Evolutionary conservation across 2,329 filamentous ascomycete genomes (phyloP), one percentile per base, ranked within the genome.

Genomic region (Exserohilum rostratum): DNA sequence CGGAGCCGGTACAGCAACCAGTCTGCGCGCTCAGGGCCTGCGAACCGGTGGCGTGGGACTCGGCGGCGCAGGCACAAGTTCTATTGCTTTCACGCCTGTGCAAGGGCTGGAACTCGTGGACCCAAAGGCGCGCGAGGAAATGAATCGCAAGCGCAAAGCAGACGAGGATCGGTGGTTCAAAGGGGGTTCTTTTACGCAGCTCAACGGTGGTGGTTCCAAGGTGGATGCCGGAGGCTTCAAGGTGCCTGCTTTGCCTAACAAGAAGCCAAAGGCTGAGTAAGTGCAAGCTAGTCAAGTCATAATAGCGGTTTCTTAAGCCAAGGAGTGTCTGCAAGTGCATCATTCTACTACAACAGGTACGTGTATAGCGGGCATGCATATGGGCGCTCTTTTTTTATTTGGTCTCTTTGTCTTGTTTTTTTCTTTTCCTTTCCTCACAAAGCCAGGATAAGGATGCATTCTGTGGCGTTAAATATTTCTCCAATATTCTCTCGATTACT

Each of bases 131-230:
- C 87, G 92, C 65, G 90, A 91, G 6, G 92, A 97, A 78, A 84
- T 96, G 73, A 92, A 85, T 71, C 85, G 91, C 66, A 98, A 98
- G 80, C 83, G 92, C 60, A 96, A 96, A 74, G 93, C 91, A 0
- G 95, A 98, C 61, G 91, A 96, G 72, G 93, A 98, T 72, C 83
- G 91, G 33, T 99, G 92, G 89, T 99, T 99, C 81, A 96, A 95
- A 76, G 90, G 91, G 42, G 95, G 95, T n/a, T 93, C 91, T 0
- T 99, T 99, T 71, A 97, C 95, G 7, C 93, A 97, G 74, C 85
- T 96, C 51, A 87, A 87, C 46, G 67, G 57, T 13, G 57, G 42
- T 0, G 46, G 62, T 6, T 56, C 59, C 1, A 90, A 77, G 63
- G 71, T 77, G 6, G 80, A 82, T 58, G 82, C 82, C 46, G 85